Evolutionary conservation across 129 eudicot genomes (phyloP).

Genomic region (Logfia minima): DNA sequence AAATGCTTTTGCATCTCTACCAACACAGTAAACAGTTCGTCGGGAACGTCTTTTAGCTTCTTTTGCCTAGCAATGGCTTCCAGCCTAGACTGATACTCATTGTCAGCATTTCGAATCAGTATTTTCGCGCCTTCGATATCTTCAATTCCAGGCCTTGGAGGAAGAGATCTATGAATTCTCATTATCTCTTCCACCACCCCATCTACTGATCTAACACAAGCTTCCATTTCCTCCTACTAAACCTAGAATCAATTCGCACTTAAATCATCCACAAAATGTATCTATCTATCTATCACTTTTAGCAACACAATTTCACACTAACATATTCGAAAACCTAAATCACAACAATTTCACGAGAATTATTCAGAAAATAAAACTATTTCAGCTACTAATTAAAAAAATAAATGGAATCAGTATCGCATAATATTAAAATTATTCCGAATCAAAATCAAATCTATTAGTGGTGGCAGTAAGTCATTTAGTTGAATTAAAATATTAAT

Average conservation of each 20-base stretch:
- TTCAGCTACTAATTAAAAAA: background rate
- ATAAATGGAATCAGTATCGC: conserved; percentile 9
- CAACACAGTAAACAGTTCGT: conserved; percentile 55
- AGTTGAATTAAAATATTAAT: too few relatives aligned
- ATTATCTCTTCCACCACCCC: conserved; percentile 74
- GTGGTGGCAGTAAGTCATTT: conserved; percentile 6
- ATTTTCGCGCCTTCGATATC: conserved; percentile 72
- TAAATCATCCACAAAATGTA: background rate
- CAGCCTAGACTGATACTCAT: conserved; percentile 51
- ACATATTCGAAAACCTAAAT: background rate
- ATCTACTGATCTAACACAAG: conserved; percentile 49
- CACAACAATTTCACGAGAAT: background rate
- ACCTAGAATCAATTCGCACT: background rate
- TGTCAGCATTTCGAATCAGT: conserved; percentile 61
- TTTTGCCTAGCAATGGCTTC: conserved; percentile 56
- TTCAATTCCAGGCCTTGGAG: conserved; percentile 75
- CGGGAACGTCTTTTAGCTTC: conserved; percentile 54
- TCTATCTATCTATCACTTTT: background rate
- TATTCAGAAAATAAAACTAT: background rate
- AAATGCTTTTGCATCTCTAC: conserved; percentile 69
- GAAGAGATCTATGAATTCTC: conserved; percentile 66
- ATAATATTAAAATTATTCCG: conserved; percentile 6
- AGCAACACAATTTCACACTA: background rate
- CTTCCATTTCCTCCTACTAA: background rate
- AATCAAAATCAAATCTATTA: conserved; percentile 18